These are phyloP conservation scores for Draba incana DNA, from an alignment of 345 rosid species.

Conservation along the genomic window DNA sequence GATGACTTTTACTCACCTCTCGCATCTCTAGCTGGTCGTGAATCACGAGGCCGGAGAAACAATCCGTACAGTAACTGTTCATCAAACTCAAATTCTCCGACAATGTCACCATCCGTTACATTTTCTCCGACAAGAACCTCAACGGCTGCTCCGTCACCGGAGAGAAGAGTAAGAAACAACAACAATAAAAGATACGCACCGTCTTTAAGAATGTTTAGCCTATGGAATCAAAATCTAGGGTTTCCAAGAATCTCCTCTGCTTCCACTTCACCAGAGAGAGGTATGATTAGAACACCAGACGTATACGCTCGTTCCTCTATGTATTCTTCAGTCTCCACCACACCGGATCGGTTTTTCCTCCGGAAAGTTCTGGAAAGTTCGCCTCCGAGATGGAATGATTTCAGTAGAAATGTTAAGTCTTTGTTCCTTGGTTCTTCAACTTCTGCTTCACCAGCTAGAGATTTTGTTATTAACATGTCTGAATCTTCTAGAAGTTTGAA, in stretches of 20 bases:
- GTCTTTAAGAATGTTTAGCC: slow-evolving; percentile 44
- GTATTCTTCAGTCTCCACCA: slow-evolving; percentile 45
- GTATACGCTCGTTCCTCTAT: slow-evolving; percentile 44
- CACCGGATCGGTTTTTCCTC: slow-evolving; percentile 47
- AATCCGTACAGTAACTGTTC: slow-evolving; percentile 57
- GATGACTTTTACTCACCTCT: slow-evolving; percentile 88
- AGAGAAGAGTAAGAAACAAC: slow-evolving; percentile 31
- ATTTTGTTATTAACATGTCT: slow-evolving; percentile 40
- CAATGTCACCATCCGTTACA: slow-evolving; percentile 66
- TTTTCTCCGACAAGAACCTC: slow-evolving; percentile 66
- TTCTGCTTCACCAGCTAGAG: slow-evolving; percentile 44
- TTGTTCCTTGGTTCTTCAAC: slow-evolving; percentile 42
- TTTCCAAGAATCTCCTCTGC: slow-evolving; percentile 47
- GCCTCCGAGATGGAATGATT: slow-evolving; percentile 43
- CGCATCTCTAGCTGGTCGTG: slow-evolving; percentile 66
- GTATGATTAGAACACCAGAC: slow-evolving; percentile 27
- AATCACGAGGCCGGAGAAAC: slow-evolving; percentile 45
- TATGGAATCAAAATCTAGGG: slow-evolving; percentile 39
- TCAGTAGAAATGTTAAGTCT: slow-evolving; percentile 44
- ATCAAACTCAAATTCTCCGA: slow-evolving; percentile 67
- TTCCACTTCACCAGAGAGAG: slow-evolving; percentile 65
- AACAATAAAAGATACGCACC: slow-evolving; percentile 36
- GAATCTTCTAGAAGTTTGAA: slow-evolving; percentile 40
- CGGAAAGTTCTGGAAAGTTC: slow-evolving; percentile 31
- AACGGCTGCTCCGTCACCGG: slow-evolving; percentile 43